Evolutionary conservation across 345 rosid species (phyloP).

Genomic region (Populus davidiana): DNA sequence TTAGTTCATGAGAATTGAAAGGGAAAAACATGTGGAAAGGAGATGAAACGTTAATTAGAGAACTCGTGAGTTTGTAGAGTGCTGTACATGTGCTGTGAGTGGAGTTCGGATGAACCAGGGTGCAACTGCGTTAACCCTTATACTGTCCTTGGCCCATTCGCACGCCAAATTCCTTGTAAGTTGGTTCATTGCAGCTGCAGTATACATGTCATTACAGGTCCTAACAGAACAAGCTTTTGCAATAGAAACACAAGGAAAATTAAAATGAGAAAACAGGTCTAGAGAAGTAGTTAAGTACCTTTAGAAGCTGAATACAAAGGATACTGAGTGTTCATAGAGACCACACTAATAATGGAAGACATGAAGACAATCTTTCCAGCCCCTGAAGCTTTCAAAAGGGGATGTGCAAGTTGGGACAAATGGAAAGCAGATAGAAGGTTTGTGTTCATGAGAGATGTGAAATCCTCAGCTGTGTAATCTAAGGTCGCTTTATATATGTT

Average conservation of each 20-base stretch:
- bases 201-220: not conserved
- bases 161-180: slow-evolving; percentile 1
- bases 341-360: not conserved
- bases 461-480: not conserved
- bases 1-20: too few relatives aligned
- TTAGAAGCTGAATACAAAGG: not conserved
- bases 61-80: not conserved
- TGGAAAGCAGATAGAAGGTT: slow-evolving; percentile 1
- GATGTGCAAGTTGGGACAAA: not conserved
- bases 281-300: not conserved
- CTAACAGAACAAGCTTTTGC: too few relatives aligned
- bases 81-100: not conserved
- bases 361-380: not conserved
- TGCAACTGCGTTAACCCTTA: not conserved
- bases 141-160: slow-evolving; percentile 1
- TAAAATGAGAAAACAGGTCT: not conserved
- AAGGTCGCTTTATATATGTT: not conserved
- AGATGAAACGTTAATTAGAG: not conserved
- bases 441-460: not conserved
- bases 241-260: not conserved
- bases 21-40: not conserved
- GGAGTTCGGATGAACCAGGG: slow-evolving; percentile 1
- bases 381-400: slow-evolving; percentile 2
- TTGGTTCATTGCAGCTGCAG: slow-evolving; percentile 3
- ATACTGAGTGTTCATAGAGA: not conserved